phyloP scores from a whole-genome alignment of 805 yeast genomes.

The Zygoascus flipseniorum region DNA sequence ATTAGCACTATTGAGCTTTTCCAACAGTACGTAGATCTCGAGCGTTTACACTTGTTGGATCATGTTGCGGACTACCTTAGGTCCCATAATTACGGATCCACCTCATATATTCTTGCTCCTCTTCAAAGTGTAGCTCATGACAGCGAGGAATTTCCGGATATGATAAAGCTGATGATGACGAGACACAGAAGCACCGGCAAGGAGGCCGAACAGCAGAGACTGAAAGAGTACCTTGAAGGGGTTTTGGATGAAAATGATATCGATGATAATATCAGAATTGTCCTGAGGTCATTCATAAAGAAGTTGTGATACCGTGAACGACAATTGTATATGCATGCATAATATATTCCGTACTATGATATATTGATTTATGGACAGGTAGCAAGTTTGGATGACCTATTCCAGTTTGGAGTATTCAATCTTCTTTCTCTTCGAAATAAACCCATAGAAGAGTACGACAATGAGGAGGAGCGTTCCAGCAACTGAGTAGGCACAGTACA shows the following conservation, averaged over 20 bases:
- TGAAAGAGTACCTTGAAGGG: neutral
- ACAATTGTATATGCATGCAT: neutral
- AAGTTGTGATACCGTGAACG: neutral
- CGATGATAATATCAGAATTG: slow-evolving; percentile 3
- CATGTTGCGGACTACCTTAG: slow-evolving; percentile 55
- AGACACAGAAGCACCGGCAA: slow-evolving; percentile 37
- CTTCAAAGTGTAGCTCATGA: slow-evolving; percentile 44
- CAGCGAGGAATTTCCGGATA: slow-evolving; percentile 42
- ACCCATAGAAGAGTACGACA: slow-evolving; percentile 13
- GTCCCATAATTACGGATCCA: slow-evolving; percentile 29
- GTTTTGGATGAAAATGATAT: neutral
- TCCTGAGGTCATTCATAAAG: neutral
- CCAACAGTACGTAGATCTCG: slow-evolving; percentile 60
- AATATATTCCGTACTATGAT: neutral
- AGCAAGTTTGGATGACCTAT: neutral
- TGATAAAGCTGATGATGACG: slow-evolving; percentile 62
- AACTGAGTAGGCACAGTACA: slow-evolving; percentile 6
- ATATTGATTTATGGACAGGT: neutral
- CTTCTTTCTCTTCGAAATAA: slow-evolving; percentile 18
- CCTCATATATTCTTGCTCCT: slow-evolving; percentile 42
- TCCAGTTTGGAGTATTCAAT: slow-evolving; percentile 9
- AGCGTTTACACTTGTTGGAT: slow-evolving; percentile 55
- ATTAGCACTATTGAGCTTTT: slow-evolving; percentile 42
- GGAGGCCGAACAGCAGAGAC: neutral
- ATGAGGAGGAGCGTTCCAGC: slow-evolving; percentile 14